Evolutionary conservation across 305 asterid species (phyloP).

Genomic region (Fraxinus velutina): DNA sequence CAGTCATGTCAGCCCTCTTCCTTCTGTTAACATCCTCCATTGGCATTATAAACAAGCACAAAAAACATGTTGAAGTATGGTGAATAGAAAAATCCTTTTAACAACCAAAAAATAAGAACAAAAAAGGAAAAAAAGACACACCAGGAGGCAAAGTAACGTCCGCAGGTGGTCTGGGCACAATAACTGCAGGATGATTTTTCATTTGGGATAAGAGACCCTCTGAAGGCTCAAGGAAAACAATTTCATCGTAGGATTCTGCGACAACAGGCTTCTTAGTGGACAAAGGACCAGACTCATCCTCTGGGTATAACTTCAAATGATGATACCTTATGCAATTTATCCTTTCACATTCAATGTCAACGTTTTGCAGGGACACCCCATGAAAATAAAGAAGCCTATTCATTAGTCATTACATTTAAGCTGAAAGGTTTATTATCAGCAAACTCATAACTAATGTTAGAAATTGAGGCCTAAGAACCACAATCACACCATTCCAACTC

Average conservation of each 20-base stretch:
- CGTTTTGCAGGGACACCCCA: neutral
- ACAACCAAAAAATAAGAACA: neutral
- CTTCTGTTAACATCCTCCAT: slow-evolving; percentile 41
- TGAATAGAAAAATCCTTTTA: slow-evolving; percentile 15
- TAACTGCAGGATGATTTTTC: slow-evolving; percentile 65
- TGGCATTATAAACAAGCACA: slow-evolving; percentile 34
- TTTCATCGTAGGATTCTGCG: slow-evolving; percentile 60
- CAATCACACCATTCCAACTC: neutral
- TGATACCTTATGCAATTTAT: slow-evolving; percentile 42
- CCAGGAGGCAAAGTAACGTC: slow-evolving; percentile 41
- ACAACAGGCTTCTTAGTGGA: slow-evolving; percentile 72
- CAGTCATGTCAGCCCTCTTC: slow-evolving; percentile 53
- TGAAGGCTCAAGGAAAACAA: slow-evolving; percentile 68
- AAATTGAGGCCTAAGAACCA: neutral
- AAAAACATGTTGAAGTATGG: slow-evolving; percentile 15
- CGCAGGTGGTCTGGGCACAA: slow-evolving; percentile 54
- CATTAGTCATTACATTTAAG: neutral
- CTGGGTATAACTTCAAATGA: slow-evolving; percentile 60
- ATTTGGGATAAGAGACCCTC: slow-evolving; percentile 58
- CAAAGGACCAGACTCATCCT: slow-evolving; percentile 64
- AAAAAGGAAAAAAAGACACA: slow-evolving; percentile 16
- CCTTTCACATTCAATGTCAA: neutral
- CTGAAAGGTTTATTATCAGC: neutral
- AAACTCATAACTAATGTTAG: neutral
- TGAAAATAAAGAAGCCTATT: neutral